Percentiles rank a stretch among this genome's conserved stretches.
phyloP scores from a whole-genome alignment of 1,139 yeast genomes.

The Taphrina flavorubra region DNA sequence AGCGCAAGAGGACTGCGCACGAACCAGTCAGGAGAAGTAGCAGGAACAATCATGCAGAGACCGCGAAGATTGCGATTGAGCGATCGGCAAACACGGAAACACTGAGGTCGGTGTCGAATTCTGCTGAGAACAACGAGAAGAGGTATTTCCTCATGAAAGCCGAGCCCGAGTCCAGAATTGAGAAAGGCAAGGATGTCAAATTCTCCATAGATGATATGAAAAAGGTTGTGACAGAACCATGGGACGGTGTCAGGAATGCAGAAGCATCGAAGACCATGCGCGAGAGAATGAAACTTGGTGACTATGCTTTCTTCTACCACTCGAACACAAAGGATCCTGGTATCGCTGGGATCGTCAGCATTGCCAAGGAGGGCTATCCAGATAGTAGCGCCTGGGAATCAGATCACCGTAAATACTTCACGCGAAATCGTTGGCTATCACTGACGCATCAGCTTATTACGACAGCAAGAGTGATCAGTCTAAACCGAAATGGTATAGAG shows the following conservation, averaged over 20 bases:
- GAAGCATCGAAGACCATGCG: constrained; percentile 61
- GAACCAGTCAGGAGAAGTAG: background rate
- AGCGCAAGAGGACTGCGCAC: background rate
- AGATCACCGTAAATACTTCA: constrained; percentile 9
- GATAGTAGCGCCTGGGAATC: constrained; percentile 49
- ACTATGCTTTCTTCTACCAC: constrained; percentile 59
- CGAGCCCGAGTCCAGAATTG: constrained; percentile 60
- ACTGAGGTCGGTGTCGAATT: no score
- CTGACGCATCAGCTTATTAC: constrained; percentile 53
- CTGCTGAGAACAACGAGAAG: background rate
- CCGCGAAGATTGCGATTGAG: no score
- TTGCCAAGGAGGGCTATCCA: constrained; percentile 56
- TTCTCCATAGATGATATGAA: constrained; percentile 58
- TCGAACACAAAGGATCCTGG: constrained; percentile 62
- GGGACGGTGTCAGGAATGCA: constrained; percentile 65
- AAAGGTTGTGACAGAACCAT: constrained; percentile 54
- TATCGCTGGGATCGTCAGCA: constrained; percentile 57
- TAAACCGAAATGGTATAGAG: constrained; percentile 62
- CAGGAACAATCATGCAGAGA: no score
- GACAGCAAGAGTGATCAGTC: constrained; percentile 56
- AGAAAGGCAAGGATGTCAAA: constrained; percentile 58
- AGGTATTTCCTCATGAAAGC: constrained; percentile 61
- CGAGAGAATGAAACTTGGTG: constrained; percentile 56
- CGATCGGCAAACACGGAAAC: no score
- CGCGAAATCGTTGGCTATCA: constrained; percentile 46